Evolutionary conservation across 225 moss, liverwort and hornwort species (phyloP).

Genomic region (Straminergon stramineum): DNA sequence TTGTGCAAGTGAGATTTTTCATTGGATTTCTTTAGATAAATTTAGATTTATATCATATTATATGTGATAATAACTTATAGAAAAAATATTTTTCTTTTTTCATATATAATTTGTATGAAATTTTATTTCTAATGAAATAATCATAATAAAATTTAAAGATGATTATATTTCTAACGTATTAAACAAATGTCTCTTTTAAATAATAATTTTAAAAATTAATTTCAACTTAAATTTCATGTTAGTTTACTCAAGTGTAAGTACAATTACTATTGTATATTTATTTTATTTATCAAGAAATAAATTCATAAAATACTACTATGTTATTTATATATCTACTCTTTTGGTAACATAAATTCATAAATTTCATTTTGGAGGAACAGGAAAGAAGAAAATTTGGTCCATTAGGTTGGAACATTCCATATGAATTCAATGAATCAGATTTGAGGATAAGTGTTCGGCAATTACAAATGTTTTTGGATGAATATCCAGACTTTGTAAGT

Average conservation of each 20-base stretch:
- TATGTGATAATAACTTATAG: no score
- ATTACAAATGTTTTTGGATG: constrained; percentile 76
- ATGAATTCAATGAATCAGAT: constrained; percentile 91
- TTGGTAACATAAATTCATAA: neutral
- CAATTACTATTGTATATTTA: neutral
- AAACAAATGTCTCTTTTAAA: no score
- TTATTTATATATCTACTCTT: no score
- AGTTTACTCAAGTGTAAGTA: no score
- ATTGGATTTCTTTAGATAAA: no score
- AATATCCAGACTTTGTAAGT: constrained; percentile 55
- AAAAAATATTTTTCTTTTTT: neutral
- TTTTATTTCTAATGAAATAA: no score
- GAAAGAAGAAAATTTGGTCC: constrained; percentile 81
- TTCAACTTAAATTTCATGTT: accelerated
- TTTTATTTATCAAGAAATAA: no score
- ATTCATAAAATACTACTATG: neutral
- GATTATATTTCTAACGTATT: no score
- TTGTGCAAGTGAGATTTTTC: constrained; percentile 37
- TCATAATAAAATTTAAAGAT: neutral
- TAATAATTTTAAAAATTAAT: neutral
- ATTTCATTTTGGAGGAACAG: neutral
- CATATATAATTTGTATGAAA: accelerated
- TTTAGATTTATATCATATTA: no score
- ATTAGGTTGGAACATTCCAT: constrained; percentile 85
- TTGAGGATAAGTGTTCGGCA: constrained; percentile 72